Conservation (phyloP, 345 rosid genomes). For the Corchorus capsularis region DNA sequence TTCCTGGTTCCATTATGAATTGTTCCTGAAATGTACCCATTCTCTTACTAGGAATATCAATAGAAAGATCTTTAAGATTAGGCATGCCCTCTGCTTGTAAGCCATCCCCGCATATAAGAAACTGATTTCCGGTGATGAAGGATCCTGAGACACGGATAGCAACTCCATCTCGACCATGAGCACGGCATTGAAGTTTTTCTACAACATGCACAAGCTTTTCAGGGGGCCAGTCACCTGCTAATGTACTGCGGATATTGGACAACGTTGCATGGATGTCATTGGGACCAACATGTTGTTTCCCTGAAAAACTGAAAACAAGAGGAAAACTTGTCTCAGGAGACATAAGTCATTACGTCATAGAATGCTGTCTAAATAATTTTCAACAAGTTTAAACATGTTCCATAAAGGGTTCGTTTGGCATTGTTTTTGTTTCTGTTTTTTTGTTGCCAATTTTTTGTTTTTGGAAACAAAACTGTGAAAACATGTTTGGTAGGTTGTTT, state of each 20-base stretch:
- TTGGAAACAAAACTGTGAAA: too few species aligned
- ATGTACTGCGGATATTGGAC: slow-evolving; percentile 66
- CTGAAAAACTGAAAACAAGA: slow-evolving; percentile 50
- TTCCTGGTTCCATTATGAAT: slow-evolving; percentile 63
- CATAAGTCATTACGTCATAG: not conserved
- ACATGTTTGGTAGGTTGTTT: too few species aligned
- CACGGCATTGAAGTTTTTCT: slow-evolving; percentile 83
- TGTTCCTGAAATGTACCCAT: slow-evolving; percentile 92
- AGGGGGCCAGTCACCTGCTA: slow-evolving; percentile 82
- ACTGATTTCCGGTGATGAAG: slow-evolving; percentile 83
- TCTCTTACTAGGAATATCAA: slow-evolving; percentile 69
- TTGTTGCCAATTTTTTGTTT: too few species aligned
- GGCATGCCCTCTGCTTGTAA: slow-evolving; percentile 91
- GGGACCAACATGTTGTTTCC: slow-evolving; percentile 56
- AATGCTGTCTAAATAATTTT: not conserved
- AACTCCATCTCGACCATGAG: slow-evolving; percentile 63
- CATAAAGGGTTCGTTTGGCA: too few species aligned
- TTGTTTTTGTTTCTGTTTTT: too few species aligned
- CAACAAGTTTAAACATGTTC: not conserved
- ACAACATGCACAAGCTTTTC: slow-evolving; percentile 87
- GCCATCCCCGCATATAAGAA: slow-evolving; percentile 92
- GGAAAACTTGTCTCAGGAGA: not conserved
- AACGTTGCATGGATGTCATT: slow-evolving; percentile 55
- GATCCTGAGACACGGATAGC: slow-evolving; percentile 82
- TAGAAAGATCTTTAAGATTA: slow-evolving; percentile 75